phyloP scores from a whole-genome alignment of 306 rosid species.

The Carpinus viminea region DNA sequence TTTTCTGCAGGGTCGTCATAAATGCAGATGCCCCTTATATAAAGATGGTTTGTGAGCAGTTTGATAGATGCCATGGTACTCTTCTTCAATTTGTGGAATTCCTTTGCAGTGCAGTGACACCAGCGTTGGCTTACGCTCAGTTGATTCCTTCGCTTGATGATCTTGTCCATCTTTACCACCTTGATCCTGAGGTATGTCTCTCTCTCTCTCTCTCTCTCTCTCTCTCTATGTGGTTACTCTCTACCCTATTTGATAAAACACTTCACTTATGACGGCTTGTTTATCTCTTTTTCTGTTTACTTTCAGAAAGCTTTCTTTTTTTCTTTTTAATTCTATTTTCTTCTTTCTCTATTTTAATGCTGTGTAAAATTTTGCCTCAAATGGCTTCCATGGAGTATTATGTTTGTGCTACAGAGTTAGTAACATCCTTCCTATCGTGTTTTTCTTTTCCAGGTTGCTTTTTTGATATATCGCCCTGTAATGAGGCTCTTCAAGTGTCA shows the following conservation, averaged over 20 bases:
- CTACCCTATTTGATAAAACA: neutral
- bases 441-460: conserved; percentile 65
- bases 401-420: neutral
- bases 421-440: conserved; percentile 18
- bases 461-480: conserved; percentile 94
- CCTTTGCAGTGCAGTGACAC: conserved; percentile 82
- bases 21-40: conserved; percentile 91
- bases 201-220: conserved; percentile 26
- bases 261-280: neutral
- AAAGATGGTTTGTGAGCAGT: conserved; percentile 96
- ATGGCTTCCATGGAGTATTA: neutral
- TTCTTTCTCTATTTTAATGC: neutral
- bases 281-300: conserved; percentile 3
- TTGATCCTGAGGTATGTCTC: conserved; percentile 86
- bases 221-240: conserved; percentile 14
- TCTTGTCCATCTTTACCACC: conserved; percentile 84
- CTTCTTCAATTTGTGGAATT: conserved; percentile 94
- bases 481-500: conserved; percentile 86
- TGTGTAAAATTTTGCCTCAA: neutral
- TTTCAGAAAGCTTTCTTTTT: neutral
- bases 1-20: conserved; percentile 75
- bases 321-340: neutral
- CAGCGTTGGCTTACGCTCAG: conserved; percentile 72
- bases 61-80: conserved; percentile 96
- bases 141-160: conserved; percentile 85